phyloP scores from a whole-genome alignment of 768 basidiomycete species.

The Mycena floridula region DNA sequence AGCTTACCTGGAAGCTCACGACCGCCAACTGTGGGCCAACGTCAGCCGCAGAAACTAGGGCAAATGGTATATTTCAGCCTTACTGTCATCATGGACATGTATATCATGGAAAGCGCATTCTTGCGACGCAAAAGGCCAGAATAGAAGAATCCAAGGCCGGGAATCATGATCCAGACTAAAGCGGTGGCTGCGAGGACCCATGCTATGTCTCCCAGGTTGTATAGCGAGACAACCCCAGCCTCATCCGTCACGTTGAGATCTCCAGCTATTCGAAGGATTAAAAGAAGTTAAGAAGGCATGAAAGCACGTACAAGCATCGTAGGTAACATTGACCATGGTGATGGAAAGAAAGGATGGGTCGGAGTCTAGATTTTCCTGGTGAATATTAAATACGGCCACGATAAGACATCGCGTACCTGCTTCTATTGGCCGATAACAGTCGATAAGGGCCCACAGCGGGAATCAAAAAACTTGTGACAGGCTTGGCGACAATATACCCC shows the following conservation, averaged over 20 bases:
- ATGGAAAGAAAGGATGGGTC: too few relatives aligned
- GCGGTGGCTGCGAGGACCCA: slow-evolving; percentile 57
- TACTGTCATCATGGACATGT: slow-evolving; percentile 66
- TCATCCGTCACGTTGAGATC: neutral
- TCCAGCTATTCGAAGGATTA: neutral
- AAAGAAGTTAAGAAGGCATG: neutral
- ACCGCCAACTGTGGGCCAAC: too few relatives aligned
- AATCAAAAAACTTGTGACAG: too few relatives aligned
- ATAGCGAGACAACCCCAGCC: neutral
- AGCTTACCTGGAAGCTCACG: slow-evolving; percentile 76
- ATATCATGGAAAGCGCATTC: slow-evolving; percentile 89
- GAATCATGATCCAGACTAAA: slow-evolving; percentile 57
- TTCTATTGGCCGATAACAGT: too few relatives aligned
- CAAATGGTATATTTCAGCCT: too few relatives aligned
- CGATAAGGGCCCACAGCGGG: too few relatives aligned
- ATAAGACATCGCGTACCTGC: too few relatives aligned
- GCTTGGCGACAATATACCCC: too few relatives aligned
- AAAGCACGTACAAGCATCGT: neutral
- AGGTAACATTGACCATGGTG: slow-evolving; percentile 1
- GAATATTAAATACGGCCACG: too few relatives aligned
- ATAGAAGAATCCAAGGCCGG: slow-evolving; percentile 58
- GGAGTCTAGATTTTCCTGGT: too few relatives aligned
- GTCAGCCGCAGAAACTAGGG: too few relatives aligned
- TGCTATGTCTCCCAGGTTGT: slow-evolving; percentile 47
- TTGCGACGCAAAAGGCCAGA: slow-evolving; percentile 78